These are phyloP conservation scores for Suillus hirtellus DNA, from an alignment of 768 basidiomycete genomes.

Conservation along the genomic window DNA sequence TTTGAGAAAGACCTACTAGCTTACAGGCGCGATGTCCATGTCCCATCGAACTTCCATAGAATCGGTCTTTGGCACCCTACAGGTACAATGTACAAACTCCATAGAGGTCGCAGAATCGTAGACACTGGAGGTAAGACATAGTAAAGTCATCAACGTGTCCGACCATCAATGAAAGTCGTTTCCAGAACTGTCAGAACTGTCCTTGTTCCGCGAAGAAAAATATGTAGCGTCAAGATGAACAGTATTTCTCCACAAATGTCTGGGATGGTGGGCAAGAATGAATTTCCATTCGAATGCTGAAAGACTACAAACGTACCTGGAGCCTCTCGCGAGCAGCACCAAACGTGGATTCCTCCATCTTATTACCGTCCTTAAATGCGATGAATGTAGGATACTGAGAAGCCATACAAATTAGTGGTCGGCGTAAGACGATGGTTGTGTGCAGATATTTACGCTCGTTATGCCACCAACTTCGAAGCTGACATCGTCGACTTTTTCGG, in stretches of 20 bases:
- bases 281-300: neutral
- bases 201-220: neutral
- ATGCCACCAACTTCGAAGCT: constrained; percentile 47
- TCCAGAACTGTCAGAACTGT: neutral
- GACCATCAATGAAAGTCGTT: neutral
- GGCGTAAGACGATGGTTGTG: neutral
- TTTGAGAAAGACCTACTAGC: neutral
- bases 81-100: neutral
- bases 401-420: neutral
- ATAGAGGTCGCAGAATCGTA: neutral
- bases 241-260: constrained; percentile 6
- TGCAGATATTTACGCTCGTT: neutral
- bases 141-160: neutral
- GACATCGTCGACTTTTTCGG: constrained; percentile 53
- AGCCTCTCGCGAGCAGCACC: constrained; percentile 3
- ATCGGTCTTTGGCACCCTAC: neutral
- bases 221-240: neutral
- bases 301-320: neutral
- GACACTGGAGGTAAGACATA: neutral
- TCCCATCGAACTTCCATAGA: neutral
- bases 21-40: neutral
- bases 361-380: constrained; percentile 10
- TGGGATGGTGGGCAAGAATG: neutral
- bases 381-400: constrained; percentile 11
- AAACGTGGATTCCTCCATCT: constrained; percentile 3